Percentiles rank a stretch among this genome's conserved stretches.
Evolutionary conservation across 768 basidiomycete genomes (phyloP).

Genomic region (Lactarius vividus): DNA sequence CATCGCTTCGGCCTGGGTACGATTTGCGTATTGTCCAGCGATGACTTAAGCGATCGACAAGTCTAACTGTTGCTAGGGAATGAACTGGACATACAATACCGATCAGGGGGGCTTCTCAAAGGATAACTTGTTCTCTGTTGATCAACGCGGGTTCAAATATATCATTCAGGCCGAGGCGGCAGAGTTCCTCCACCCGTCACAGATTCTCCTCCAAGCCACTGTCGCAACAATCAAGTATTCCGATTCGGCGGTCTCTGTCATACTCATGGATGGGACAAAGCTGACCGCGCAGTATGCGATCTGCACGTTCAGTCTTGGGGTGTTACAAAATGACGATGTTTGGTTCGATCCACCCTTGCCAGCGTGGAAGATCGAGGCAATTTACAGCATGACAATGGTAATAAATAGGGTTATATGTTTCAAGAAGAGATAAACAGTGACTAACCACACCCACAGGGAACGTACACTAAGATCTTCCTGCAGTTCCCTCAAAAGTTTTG

Average conservation of each 20-base stretch:
- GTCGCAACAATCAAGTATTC: too few species aligned
- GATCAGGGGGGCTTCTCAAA: conserved; percentile 52
- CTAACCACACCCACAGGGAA: neutral
- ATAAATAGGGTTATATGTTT: neutral
- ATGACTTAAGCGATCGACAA: neutral
- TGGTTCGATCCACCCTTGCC: conserved; percentile 56
- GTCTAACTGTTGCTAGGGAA: conserved; percentile 39
- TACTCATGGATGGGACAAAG: too few species aligned
- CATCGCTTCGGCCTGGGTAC: conserved; percentile 57
- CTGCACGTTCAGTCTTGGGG: conserved; percentile 66
- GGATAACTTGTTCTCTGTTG: conserved; percentile 41
- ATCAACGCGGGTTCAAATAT: too few species aligned
- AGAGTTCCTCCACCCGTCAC: too few species aligned
- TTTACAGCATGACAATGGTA: conserved; percentile 61
- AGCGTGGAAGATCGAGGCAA: conserved; percentile 57
- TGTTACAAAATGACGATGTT: conserved; percentile 40
- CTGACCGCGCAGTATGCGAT: conserved; percentile 33
- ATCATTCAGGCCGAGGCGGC: conserved; percentile 53
- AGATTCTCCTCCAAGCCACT: too few species aligned
- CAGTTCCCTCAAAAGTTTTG: conserved; percentile 23
- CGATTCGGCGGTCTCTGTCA: too few species aligned
- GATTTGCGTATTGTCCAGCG: neutral
- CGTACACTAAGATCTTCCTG: conserved; percentile 17
- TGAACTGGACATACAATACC: conserved; percentile 51
- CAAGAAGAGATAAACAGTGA: neutral